Evolutionary conservation across 331 rosid species (phyloP), one percentile per base, ranked within the genome.

Genomic region (Dryas integrifolia): DNA sequence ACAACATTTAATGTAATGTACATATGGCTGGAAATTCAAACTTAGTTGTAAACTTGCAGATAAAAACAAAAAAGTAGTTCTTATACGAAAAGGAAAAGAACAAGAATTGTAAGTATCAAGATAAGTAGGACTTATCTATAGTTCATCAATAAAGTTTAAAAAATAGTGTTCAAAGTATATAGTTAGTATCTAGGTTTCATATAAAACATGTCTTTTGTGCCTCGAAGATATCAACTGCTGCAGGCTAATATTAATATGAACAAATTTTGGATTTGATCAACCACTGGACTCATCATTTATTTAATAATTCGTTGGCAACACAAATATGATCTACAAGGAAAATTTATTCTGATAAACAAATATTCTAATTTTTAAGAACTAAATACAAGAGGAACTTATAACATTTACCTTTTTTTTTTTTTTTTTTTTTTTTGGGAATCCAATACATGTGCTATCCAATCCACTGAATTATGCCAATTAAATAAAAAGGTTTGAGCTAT

Each of bases 151-250:
- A 48, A 72, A 59, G 58, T 14, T 38, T 18, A 21, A 69, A 55
- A 65, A 64, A 35, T 24, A 46, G 11, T 45, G 73, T 57, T 67
- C 59, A 75, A 47, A 55, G 14, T 13, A 51, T 41, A 60, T 52
- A 15, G 21, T 60, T 73, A 18, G 7, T 43, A 35, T 38, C 71
- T 26, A 16, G 49, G 66, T 72, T 65, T 68, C 52, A 74, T 68
- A 74, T 9, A 38, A 61, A 63, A 77, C 73, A 72, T 9, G 59
- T 66, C 72, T 68, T 68, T 63, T 73, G 66, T 58, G 46, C 48
- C 74, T 80, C 16, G 63, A 62, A 62, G 30, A 67, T 43, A 70
- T 71, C 70, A 70, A 48, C 72, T 76, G 62, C 68, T 76, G 69
- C 68, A 76, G 74, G 47, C 58, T 14, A 68, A 21, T 41, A 57